Evolutionary conservation across 345 rosid species (phyloP).

Genomic region (Pugionium cornutum): DNA sequence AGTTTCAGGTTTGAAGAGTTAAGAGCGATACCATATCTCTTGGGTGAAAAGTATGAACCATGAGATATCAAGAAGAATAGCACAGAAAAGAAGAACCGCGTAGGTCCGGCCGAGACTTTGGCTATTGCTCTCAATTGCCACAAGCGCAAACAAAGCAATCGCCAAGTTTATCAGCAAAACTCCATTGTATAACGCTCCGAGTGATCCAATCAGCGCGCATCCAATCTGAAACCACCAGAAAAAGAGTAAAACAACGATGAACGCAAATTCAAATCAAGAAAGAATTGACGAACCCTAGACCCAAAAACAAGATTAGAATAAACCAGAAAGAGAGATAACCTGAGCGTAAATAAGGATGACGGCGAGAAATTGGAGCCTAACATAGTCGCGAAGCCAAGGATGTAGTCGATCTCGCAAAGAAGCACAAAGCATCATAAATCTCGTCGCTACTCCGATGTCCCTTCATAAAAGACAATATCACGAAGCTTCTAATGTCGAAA

Average conservation of each 20-base stretch:
- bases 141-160: constrained; percentile 81
- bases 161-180: constrained; percentile 65
- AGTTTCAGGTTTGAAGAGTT: neutral
- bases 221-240: constrained; percentile 52
- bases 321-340: constrained; percentile 37
- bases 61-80: constrained; percentile 60
- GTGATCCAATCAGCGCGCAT: constrained; percentile 81
- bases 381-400: constrained; percentile 80
- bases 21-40: constrained; percentile 58
- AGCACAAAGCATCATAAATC: constrained; percentile 46
- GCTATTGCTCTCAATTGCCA: constrained; percentile 83
- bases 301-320: constrained; percentile 7
- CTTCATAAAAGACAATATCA: constrained; percentile 37
- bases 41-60: constrained; percentile 74
- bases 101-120: constrained; percentile 80
- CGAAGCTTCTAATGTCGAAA: constrained; percentile 6
- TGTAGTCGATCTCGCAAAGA: constrained; percentile 57
- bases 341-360: constrained; percentile 86
- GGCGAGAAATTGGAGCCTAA: constrained; percentile 70
- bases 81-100: constrained; percentile 72
- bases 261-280: constrained; percentile 1
- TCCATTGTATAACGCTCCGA: constrained; percentile 89
- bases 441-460: constrained; percentile 26
- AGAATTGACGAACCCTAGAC: constrained; percentile 37
- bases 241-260: neutral